Evolutionary conservation across 345 rosid species (phyloP).

Genomic region (Salix purpurea): DNA sequence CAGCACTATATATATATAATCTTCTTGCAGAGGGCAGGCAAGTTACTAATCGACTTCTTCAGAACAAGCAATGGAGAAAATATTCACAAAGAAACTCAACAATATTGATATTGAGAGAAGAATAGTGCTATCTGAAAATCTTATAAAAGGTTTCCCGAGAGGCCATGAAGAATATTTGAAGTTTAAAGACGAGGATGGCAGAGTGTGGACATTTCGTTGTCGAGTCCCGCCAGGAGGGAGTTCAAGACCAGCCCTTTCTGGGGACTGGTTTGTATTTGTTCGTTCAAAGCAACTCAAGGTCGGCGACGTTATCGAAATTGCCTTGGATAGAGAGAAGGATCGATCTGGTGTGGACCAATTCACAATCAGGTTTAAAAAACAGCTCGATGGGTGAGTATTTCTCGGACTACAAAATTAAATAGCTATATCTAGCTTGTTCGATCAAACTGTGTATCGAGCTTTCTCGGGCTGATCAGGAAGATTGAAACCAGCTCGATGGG

Average conservation of each 20-base stretch:
- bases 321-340: not conserved
- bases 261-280: not conserved
- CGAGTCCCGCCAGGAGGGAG: not conserved
- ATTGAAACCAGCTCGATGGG: not conserved
- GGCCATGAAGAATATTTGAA: not conserved
- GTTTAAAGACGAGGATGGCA: not conserved
- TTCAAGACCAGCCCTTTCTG: not conserved
- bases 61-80: not conserved
- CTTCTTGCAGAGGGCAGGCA: not conserved
- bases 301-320: not conserved
- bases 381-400: not conserved
- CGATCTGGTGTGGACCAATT: not conserved
- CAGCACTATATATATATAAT: too few species aligned
- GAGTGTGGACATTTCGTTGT: not conserved
- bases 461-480: not conserved
- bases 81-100: not conserved
- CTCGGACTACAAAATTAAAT: too few species aligned
- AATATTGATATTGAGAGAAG: not conserved
- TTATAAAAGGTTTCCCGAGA: not conserved
- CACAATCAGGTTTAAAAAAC: not conserved
- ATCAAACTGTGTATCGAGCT: not conserved
- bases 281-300: not conserved
- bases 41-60: not conserved
- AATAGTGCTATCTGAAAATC: not conserved
- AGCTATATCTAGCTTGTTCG: not conserved